Evolutionary conservation across 352 stramenopile species (phyloP), one percentile per base, ranked within the genome.

Genomic region (Globisporangium sylvaticum): DNA sequence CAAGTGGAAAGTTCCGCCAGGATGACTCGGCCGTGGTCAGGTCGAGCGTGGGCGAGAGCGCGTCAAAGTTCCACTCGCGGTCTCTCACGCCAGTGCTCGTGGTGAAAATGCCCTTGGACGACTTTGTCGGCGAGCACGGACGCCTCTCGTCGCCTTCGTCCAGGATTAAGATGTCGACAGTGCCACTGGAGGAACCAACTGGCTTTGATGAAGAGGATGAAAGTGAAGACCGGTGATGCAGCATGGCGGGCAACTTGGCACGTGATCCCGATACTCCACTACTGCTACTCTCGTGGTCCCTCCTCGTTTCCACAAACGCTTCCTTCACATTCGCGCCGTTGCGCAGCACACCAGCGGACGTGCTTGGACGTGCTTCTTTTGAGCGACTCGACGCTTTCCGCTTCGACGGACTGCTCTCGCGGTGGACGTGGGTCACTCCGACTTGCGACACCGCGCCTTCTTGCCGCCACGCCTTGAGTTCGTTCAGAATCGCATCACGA

Each of bases 401-500:
- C 61, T 69, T 79, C 31, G 20, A 56, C 52, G 48, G 71, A 65
- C 29, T 74, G 62, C 22, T 61, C 20, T 62, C 20, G 29, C 24
- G 57, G 25, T 66, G 63, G 15, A 64, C 29, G 44, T 72, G 66
- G 6, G 61, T 72, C 22, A 87, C 79, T 2, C 80, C 80, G 14
- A 85, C 42, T 10, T 78, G 71, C 0, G 75, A 82, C 1, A 75
- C 73, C 4, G 76, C 64, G 39, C 78, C 82, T 48, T 93, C 83
- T 18, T 90, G 62, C 61, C 86, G 83, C 85, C 85, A 94, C 18
- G 73, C 75, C 29, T 79, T 81, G 4, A 94, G 74, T 32, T 92
- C 83, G 42, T 79, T 72, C 27, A 94, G 58, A 60, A 91, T 89
- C 14, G 81, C 77, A 34, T 88, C 82, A 12, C 83, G 76, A 0